Percentiles rank a stretch among this genome's conserved stretches.
Evolutionary conservation across 441 rosid species (phyloP).

Genomic region (Populus hybrid): DNA sequence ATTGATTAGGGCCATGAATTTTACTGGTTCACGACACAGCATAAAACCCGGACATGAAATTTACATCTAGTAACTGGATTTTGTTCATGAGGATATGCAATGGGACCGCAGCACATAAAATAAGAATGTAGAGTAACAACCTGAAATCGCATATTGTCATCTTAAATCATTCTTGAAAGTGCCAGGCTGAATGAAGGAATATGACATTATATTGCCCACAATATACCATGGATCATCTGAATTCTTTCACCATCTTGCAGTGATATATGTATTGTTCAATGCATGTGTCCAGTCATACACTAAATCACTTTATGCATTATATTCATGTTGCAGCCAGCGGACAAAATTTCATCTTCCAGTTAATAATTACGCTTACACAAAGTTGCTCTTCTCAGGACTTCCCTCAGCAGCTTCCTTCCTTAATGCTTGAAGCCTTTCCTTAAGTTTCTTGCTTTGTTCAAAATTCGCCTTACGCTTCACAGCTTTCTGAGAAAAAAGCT

Average conservation of each 20-base stretch:
- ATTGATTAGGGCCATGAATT: too few relatives aligned
- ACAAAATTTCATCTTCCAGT: neutral
- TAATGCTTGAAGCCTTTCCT: constrained; percentile 39
- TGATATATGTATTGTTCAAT: too few relatives aligned
- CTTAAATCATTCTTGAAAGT: too few relatives aligned
- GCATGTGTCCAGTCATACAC: neutral
- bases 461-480: constrained; percentile 84
- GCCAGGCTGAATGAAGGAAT: neutral
- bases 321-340: neutral
- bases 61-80: too few relatives aligned
- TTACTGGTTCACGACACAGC: too few relatives aligned
- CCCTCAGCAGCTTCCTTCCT: constrained; percentile 41
- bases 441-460: constrained; percentile 73
- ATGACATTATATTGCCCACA: neutral
- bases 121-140: too few relatives aligned
- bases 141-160: too few relatives aligned
- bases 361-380: neutral
- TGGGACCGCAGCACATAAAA: too few relatives aligned
- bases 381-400: constrained; percentile 11
- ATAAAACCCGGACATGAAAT: too few relatives aligned
- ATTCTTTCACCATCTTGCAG: neutral
- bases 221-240: neutral
- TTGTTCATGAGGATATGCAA: too few relatives aligned
- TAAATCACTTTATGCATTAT: neutral
- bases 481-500: constrained; percentile 55